phyloP scores from a whole-genome alignment of 345 rosid species.

The Melaleuca quinquenervia region DNA sequence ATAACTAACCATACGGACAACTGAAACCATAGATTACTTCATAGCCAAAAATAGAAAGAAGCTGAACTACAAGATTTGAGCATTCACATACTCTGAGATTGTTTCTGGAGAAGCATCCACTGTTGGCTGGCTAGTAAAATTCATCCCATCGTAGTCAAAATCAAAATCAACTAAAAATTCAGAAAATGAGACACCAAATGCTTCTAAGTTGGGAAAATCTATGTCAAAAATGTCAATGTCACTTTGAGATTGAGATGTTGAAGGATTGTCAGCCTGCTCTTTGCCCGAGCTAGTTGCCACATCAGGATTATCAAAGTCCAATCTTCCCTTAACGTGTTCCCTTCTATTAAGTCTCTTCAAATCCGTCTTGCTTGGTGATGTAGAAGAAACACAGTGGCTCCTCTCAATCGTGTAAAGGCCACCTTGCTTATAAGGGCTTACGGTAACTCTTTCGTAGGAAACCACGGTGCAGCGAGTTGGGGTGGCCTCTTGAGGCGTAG shows the following conservation, averaged over 20 bases:
- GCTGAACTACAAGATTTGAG: neutral
- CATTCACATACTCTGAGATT: conserved; percentile 22
- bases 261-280: conserved; percentile 17
- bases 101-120: conserved; percentile 7
- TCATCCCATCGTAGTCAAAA: conserved; percentile 34
- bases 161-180: conserved; percentile 64
- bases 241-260: conserved; percentile 49
- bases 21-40: neutral
- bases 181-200: conserved; percentile 55
- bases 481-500: conserved; percentile 28
- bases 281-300: conserved; percentile 18
- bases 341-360: conserved; percentile 37
- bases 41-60: neutral
- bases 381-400: conserved; percentile 57
- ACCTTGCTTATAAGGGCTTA: conserved; percentile 61
- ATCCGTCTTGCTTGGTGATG: conserved; percentile 56
- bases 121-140: conserved; percentile 26
- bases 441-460: conserved; percentile 48
- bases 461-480: conserved; percentile 65
- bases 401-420: conserved; percentile 60
- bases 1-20: too few species aligned
- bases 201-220: conserved; percentile 56
- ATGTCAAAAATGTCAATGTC: conserved; percentile 48
- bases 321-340: conserved; percentile 75
- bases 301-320: conserved; percentile 72